Conservation (phyloP, 2,329 filamentous ascomycete species). For the Kalmusia sp. region DNA sequence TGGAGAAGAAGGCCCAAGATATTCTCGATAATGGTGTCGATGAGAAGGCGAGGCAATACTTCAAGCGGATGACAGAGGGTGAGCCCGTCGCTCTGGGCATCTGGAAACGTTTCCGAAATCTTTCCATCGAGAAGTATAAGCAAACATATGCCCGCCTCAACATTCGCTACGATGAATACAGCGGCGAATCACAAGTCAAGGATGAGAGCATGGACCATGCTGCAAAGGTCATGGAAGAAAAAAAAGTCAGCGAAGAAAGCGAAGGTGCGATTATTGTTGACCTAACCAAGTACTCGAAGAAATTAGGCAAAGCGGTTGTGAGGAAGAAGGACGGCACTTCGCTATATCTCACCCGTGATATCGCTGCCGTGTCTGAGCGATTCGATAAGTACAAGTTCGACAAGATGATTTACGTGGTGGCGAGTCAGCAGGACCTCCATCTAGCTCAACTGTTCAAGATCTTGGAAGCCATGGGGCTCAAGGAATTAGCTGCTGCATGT, state of each 20-base stretch:
- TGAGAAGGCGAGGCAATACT: slow-evolving; percentile 75
- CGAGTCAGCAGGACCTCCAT: slow-evolving; percentile 70
- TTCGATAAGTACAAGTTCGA: slow-evolving; percentile 68
- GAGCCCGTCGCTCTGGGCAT: slow-evolving; percentile 65
- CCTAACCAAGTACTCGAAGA: slow-evolving; percentile 72
- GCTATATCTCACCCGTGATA: slow-evolving; percentile 73
- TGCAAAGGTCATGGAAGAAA: slow-evolving; percentile 64
- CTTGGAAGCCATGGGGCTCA: slow-evolving; percentile 66
- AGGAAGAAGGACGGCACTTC: slow-evolving; percentile 72
- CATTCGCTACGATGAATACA: slow-evolving; percentile 71
- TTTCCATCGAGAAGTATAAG: slow-evolving; percentile 70
- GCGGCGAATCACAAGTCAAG: slow-evolving; percentile 72
- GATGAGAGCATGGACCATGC: slow-evolving; percentile 68
- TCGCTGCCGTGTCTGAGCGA: slow-evolving; percentile 70
- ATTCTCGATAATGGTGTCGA: slow-evolving; percentile 54
- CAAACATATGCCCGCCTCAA: slow-evolving; percentile 69
- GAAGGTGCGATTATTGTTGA: slow-evolving; percentile 74
- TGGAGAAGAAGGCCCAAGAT: slow-evolving; percentile 49
- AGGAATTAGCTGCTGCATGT: slow-evolving; percentile 65
- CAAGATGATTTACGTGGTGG: slow-evolving; percentile 73
- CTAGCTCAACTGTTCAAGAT: slow-evolving; percentile 71
- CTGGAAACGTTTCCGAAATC: slow-evolving; percentile 69
- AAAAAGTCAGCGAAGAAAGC: slow-evolving; percentile 67
- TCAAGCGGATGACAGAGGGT: slow-evolving; percentile 72
- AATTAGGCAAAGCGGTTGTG: slow-evolving; percentile 71